phyloP scores from a whole-genome alignment of 768 basidiomycete species.

The Tylopilus cervinicoccineus region DNA sequence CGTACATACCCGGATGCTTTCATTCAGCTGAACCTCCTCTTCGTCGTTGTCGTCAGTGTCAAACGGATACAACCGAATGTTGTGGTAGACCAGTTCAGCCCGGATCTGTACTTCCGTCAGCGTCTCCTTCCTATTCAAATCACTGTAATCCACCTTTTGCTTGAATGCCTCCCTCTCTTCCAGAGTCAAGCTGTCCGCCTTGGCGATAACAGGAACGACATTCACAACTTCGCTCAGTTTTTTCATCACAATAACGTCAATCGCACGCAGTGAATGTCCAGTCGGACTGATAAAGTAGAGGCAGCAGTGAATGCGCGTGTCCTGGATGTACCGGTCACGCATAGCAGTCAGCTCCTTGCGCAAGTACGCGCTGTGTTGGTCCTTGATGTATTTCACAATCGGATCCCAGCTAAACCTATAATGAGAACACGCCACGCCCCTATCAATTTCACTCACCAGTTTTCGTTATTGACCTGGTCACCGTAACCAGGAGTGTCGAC shows the following conservation, averaged over 20 bases:
- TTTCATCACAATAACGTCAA: constrained; percentile 99
- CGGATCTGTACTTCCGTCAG: constrained; percentile 62
- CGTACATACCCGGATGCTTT: constrained; percentile 74
- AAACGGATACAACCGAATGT: constrained; percentile 94
- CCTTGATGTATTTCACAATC: constrained; percentile 98
- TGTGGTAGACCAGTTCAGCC: constrained; percentile 86
- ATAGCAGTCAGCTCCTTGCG: constrained; percentile 98
- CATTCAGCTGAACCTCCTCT: constrained; percentile 88
- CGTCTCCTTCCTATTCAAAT: background rate
- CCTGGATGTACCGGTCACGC: constrained; percentile 97
- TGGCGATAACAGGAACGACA: constrained; percentile 99
- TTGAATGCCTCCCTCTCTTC: constrained; percentile 95
- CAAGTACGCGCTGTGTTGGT: constrained; percentile 97
- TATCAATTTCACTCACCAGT: constrained; percentile 59
- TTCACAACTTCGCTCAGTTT: constrained; percentile 99
- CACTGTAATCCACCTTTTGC: constrained; percentile 56
- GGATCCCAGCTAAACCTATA: constrained; percentile 80
- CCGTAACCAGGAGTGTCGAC: constrained; percentile 99
- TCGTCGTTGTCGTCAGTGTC: constrained; percentile 95
- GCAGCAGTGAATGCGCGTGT: constrained; percentile 98
- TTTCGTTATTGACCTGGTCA: constrained; percentile 98
- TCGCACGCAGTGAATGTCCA: constrained; percentile 93
- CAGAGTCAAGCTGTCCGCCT: constrained; percentile 89
- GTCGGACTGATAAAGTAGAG: constrained; percentile 99
- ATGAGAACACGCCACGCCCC: constrained; percentile 2